Percentiles rank a stretch among this genome's conserved stretches.
These are phyloP conservation scores for Jatropha multifida DNA, from an alignment of 441 rosid genomes.

Conservation along the genomic window DNA sequence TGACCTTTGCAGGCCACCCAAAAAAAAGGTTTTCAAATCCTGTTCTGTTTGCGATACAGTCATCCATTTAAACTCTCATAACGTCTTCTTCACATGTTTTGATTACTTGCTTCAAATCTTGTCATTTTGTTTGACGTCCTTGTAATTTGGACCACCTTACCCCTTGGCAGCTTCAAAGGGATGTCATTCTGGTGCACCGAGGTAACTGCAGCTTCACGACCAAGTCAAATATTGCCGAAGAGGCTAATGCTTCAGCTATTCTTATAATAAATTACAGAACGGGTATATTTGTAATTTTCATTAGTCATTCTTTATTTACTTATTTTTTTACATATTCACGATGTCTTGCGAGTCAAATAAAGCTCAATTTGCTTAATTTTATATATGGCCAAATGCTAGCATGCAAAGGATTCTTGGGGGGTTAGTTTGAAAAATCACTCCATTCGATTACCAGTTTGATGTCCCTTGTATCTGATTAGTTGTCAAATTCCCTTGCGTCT, in stretches of 20 bases:
- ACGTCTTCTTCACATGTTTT: neutral
- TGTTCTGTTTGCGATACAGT: neutral
- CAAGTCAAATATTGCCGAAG: conserved; percentile 83
- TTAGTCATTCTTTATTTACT: neutral
- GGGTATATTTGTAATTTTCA: conserved; percentile 40
- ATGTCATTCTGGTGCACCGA: conserved; percentile 80
- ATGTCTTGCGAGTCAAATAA: neutral
- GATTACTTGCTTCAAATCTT: neutral
- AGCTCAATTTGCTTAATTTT: neutral
- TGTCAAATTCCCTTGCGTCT: neutral
- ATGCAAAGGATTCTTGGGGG: neutral
- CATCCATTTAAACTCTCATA: neutral
- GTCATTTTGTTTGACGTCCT: neutral
- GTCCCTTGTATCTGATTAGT: neutral
- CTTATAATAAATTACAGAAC: conserved; percentile 80
- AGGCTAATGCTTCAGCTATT: conserved; percentile 88
- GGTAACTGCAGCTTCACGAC: conserved; percentile 89
- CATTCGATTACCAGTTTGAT: neutral
- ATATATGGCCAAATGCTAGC: neutral
- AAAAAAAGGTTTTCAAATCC: conserved; percentile 54
- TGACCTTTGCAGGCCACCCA: conserved; percentile 70
- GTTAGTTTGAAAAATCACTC: neutral
- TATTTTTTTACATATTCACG: neutral
- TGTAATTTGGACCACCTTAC: conserved; percentile 19
- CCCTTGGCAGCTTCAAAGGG: conserved; percentile 66